A percentile compares a stretch with the other conserved stretches of the same genome.
Conservation (phyloP, 306 rosid species). For the Trifolium fragiferum region DNA sequence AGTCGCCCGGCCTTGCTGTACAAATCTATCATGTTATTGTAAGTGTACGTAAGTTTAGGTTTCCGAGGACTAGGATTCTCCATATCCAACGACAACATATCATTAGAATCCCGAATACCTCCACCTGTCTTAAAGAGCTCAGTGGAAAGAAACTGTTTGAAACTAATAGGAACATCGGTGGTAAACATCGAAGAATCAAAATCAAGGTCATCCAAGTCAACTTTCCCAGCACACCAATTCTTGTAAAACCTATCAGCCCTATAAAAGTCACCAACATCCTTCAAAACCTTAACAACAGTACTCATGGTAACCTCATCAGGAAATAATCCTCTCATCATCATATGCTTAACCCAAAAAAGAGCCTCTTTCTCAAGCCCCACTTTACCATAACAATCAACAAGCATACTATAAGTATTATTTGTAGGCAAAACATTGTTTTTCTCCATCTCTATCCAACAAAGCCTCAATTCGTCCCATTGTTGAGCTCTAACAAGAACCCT, state of each 20-base stretch:
- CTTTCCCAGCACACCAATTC: conserved; percentile 71
- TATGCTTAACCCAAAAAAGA: conserved; percentile 85
- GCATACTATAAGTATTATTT: conserved; percentile 77
- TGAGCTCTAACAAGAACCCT: conserved; percentile 73
- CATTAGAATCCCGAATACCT: conserved; percentile 50
- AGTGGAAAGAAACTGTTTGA: conserved; percentile 82
- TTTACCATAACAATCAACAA: conserved; percentile 84
- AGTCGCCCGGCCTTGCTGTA: conserved; percentile 88
- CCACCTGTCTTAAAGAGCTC: conserved; percentile 89
- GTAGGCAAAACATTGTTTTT: conserved; percentile 64
- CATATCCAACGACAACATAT: conserved; percentile 4
- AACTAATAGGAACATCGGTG: conserved; percentile 55
- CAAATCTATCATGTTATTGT: conserved; percentile 80
- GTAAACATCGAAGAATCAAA: conserved; percentile 55
- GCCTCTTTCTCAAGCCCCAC: conserved; percentile 84
- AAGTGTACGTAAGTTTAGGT: conserved; percentile 72
- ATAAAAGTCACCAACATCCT: conserved; percentile 74
- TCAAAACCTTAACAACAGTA: conserved; percentile 79
- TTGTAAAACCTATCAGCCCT: conserved; percentile 76
- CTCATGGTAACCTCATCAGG: conserved; percentile 96
- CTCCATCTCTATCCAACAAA: conserved; percentile 87
- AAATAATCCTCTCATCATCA: conserved; percentile 68
- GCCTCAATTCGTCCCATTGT: conserved; percentile 81
- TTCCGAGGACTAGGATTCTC: conserved; percentile 46
- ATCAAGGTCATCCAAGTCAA: conserved; percentile 74